Evolutionary conservation across 768 basidiomycete genomes (phyloP), one percentile per base, ranked within the genome.

Genomic region (Lepiota brunneoincarnata): DNA sequence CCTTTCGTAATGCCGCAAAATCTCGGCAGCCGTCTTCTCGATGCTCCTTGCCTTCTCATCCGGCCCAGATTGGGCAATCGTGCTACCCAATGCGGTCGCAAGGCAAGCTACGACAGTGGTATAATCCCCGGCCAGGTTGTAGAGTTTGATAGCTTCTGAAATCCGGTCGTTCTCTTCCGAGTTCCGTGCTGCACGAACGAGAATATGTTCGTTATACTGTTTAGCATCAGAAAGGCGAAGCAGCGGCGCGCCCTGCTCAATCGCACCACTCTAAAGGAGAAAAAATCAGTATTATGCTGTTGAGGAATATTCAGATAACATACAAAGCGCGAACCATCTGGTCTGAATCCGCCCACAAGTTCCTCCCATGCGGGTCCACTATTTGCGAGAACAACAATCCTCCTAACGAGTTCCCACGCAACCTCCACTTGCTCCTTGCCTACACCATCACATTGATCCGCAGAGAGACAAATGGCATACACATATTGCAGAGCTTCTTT

Each of bases 401-500:
- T 78, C 42, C 91, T 74, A 1, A 83, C 83, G 20, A 91, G 80
- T 43, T 91, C 89, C 87, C 90, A 91, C 2, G 91, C 84, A 31
- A 70, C 79, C 64, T 91, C 86, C 36, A 92, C 71, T 63, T 97
- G 94, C 65, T 94, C 90, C 62, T 83, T 84, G n/a, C 93, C 92
- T 10, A 87, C 76, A 1, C 80, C 80, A 2, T 75, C 74, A 2
- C 69, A 71, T 59, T 90, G 85, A 65, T 96, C 93, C 6, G 85
- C 77, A 23, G 81, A 79, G 5, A 98, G 79, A 51, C 86, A 84
- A 5, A 97, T 80, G 55, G 89, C 89, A 64, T 93, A 94, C 20
- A 95, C 89, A 60, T 98, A 98, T 69, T 99, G 94, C 47, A 99
- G 71, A 0, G 95, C 96, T 62, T 95, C 91, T 63, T 89, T 87